Percentiles rank a stretch among this genome's conserved stretches.
Evolutionary conservation across 805 yeast genomes (phyloP).

Genomic region (Kregervanrija fluxuum): DNA sequence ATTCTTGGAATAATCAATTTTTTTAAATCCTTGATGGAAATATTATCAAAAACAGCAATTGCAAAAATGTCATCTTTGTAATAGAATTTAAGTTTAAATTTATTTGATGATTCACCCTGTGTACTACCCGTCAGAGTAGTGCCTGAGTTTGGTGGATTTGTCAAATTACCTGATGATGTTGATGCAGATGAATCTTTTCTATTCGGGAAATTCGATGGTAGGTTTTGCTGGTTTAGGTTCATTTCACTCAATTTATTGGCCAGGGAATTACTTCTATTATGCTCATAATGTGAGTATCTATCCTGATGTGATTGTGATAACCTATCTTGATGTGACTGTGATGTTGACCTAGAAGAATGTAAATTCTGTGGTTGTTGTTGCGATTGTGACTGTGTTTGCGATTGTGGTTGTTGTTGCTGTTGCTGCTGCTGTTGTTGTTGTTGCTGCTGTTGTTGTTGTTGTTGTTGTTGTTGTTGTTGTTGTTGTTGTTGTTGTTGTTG

Average conservation of each 20-base stretch:
- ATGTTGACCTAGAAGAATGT: constrained; percentile 14
- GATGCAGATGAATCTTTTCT: constrained; percentile 9
- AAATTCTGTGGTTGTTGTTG: neutral
- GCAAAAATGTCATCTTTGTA: constrained; percentile 80
- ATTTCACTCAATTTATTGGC: constrained; percentile 19
- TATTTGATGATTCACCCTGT: constrained; percentile 19
- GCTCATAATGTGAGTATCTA: constrained; percentile 44
- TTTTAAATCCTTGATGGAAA: constrained; percentile 20
- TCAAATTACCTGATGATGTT: constrained; percentile 1
- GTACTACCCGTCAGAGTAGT: neutral
- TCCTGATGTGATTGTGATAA: constrained; percentile 43
- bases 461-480: neutral
- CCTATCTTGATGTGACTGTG: constrained; percentile 42
- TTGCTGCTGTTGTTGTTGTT: too few species aligned
- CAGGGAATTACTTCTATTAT: constrained; percentile 9
- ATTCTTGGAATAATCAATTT: constrained; percentile 22
- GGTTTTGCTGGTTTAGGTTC: constrained; percentile 7
- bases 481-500: constrained; percentile 8
- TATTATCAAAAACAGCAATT: constrained; percentile 29
- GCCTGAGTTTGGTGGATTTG: neutral
- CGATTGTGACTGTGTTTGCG: too few species aligned
- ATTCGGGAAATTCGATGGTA: neutral
- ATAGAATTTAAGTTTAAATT: constrained; percentile 65
- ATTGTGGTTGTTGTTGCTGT: too few species aligned
- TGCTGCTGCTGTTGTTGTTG: too few species aligned